These are phyloP conservation scores for Leccinum subtestaceum DNA, from an alignment of 768 basidiomycete genomes.

Conservation along the genomic window DNA sequence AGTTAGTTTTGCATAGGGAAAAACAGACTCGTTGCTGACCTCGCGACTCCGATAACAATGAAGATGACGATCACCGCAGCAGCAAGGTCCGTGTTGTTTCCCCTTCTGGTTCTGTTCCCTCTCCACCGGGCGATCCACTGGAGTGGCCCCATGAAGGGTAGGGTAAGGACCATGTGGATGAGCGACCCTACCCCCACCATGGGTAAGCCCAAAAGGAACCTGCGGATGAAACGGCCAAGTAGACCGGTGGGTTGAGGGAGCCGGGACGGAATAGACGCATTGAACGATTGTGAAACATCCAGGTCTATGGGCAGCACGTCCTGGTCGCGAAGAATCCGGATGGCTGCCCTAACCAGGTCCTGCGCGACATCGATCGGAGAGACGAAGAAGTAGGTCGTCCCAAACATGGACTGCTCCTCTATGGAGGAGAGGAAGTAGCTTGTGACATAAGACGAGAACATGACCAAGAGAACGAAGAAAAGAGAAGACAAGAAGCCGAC, in stretches of 20 bases:
- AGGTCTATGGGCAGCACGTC: slow-evolving; percentile 37
- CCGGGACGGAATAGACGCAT: slow-evolving; percentile 16
- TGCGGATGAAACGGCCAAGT: slow-evolving; percentile 54
- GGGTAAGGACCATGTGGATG: slow-evolving; percentile 65
- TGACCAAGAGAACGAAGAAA: slow-evolving; percentile 62
- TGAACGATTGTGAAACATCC: slow-evolving; percentile 13
- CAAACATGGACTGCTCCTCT: slow-evolving; percentile 47
- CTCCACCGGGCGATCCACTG: slow-evolving; percentile 70
- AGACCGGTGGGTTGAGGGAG: slow-evolving; percentile 42
- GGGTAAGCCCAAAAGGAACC: slow-evolving; percentile 76
- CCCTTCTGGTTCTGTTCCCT: slow-evolving; percentile 50
- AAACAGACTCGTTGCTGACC: slow-evolving; percentile 39
- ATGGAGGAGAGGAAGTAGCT: slow-evolving; percentile 62
- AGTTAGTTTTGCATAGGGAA: slow-evolving; percentile 2
- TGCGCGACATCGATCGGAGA: slow-evolving; percentile 57
- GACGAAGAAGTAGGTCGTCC: slow-evolving; percentile 39
- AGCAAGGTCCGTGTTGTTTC: slow-evolving; percentile 58
- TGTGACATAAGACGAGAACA: slow-evolving; percentile 68
- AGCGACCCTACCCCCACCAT: slow-evolving; percentile 75
- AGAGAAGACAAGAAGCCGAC: slow-evolving; percentile 59
- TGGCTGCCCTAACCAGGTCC: slow-evolving; percentile 59
- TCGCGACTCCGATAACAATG: slow-evolving; percentile 58
- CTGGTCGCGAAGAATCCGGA: slow-evolving; percentile 60
- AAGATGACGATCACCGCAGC: slow-evolving; percentile 63
- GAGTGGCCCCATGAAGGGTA: slow-evolving; percentile 63